A percentile compares a stretch with the other conserved stretches of the same genome.
Evolutionary conservation across 2,329 filamentous ascomycete species (phyloP).

Genomic region (Paracamarosporium sp.): DNA sequence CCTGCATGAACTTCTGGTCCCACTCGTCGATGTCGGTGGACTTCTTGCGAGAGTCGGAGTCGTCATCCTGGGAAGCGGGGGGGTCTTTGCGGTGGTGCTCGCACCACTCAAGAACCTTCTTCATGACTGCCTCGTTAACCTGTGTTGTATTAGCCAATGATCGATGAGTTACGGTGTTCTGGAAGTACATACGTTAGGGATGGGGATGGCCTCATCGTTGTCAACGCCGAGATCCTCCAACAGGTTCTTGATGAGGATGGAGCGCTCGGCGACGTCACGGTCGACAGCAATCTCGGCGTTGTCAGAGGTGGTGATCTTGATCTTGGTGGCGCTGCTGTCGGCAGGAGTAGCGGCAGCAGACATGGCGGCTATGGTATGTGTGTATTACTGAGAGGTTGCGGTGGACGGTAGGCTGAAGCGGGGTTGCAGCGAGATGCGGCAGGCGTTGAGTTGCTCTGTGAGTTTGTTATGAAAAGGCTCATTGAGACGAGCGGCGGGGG

Average conservation of each 20-base stretch:
- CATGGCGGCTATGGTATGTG: constrained; percentile 17
- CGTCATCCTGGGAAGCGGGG: constrained; percentile 80
- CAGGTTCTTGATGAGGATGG: constrained; percentile 97
- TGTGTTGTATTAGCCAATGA: constrained; percentile 39
- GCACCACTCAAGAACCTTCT: constrained; percentile 99
- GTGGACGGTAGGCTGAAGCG: background rate
- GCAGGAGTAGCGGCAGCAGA: constrained; percentile 18
- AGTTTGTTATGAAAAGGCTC: background rate
- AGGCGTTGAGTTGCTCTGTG: background rate
- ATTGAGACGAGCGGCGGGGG: background rate
- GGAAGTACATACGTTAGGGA: constrained; percentile 68
- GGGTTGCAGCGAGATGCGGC: background rate
- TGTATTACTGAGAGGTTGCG: background rate
- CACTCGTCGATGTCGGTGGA: constrained; percentile 99
- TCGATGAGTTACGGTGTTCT: background rate
- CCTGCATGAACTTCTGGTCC: constrained; percentile 99
- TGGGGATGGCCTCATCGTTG: constrained; percentile 76
- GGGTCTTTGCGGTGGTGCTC: constrained; percentile 92
- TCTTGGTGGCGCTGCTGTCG: constrained; percentile 24
- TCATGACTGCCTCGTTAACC: constrained; percentile 90
- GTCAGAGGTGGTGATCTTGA: constrained; percentile 56
- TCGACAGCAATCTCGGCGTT: constrained; percentile 58
- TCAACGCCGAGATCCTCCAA: constrained; percentile 84
- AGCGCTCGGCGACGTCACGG: constrained; percentile 85
- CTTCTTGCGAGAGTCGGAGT: constrained; percentile 95